A percentile compares a stretch with the other conserved stretches of the same genome.
phyloP scores from a whole-genome alignment of 345 rosid species.

The Theobroma cacao region DNA sequence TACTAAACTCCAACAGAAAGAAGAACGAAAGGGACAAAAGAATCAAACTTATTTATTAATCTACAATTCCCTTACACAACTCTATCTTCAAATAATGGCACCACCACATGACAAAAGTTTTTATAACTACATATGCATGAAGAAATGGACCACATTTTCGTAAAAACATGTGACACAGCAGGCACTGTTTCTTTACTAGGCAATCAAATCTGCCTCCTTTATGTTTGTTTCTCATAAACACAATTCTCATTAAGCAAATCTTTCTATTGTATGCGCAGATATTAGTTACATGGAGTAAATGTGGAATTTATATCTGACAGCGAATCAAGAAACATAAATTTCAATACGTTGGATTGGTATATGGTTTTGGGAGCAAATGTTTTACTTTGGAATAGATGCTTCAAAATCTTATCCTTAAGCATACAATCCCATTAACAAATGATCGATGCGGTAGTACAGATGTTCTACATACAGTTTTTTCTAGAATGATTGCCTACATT shows the following conservation, averaged over 20 bases:
- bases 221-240: neutral
- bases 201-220: neutral
- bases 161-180: neutral
- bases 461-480: neutral
- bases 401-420: neutral
- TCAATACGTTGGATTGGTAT: neutral
- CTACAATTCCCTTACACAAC: neutral
- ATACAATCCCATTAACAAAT: neutral
- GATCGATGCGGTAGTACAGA: neutral
- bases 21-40: slow-evolving; percentile 8
- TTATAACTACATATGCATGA: neutral
- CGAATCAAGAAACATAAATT: neutral
- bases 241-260: neutral
- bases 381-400: slow-evolving; percentile 27
- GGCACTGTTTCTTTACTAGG: neutral
- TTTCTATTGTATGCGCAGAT: neutral
- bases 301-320: neutral
- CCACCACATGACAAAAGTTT: slow-evolving; percentile 8
- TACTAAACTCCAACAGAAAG: neutral
- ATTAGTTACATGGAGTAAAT: neutral
- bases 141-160: slow-evolving; percentile 4
- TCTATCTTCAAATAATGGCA: slow-evolving; percentile 8
- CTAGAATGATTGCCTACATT: slow-evolving; percentile 4
- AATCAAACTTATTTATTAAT: neutral
- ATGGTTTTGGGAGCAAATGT: neutral